Conservation (phyloP, 345 rosid genomes). For the Hibiscus mutabilis region DNA sequence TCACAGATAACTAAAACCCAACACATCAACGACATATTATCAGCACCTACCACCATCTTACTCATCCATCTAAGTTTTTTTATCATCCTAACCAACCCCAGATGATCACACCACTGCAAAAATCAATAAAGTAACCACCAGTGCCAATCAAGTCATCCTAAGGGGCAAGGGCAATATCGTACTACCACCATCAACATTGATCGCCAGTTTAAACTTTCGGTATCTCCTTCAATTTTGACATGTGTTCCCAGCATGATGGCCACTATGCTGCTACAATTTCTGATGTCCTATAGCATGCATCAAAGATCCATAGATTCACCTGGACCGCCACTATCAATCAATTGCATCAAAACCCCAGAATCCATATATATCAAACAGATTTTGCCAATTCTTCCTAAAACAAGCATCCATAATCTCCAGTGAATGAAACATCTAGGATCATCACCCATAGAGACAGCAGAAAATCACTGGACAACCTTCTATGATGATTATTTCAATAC, state of each 20-base stretch:
- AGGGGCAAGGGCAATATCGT: neutral
- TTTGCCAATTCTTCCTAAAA: neutral
- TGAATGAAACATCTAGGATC: neutral
- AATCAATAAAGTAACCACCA: neutral
- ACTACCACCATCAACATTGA: neutral
- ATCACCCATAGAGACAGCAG: neutral
- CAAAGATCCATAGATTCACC: neutral
- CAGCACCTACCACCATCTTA: neutral
- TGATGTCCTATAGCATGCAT: neutral
- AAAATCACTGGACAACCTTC: neutral
- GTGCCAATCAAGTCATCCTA: neutral
- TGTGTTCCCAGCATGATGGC: neutral
- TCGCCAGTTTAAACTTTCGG: neutral
- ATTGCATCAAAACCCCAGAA: neutral
- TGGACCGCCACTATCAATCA: neutral
- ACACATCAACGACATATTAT: neutral
- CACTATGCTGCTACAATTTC: neutral
- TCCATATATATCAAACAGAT: neutral
- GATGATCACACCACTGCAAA: neutral
- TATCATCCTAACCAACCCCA: neutral
- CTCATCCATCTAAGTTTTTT: neutral
- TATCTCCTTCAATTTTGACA: neutral
- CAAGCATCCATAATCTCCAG: neutral
- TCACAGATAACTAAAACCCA: neutral
- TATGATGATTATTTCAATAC: neutral